phyloP scores from a whole-genome alignment of 345 rosid genomes.

The Arabidopsis suecica region DNA sequence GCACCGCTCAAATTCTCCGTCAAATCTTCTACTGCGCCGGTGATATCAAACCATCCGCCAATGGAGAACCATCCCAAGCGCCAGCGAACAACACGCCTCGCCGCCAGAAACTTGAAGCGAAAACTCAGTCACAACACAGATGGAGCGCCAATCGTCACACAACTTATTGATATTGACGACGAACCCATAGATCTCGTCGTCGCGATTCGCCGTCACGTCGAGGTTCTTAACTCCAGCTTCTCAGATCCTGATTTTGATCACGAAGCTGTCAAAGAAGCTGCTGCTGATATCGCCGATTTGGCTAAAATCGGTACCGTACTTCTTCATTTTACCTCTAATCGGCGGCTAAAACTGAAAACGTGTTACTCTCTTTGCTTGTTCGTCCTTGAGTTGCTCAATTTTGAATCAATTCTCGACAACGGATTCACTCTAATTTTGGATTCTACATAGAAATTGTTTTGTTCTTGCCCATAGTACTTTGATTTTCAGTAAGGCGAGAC shows the following conservation, averaged over 20 bases:
- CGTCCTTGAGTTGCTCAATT: background rate
- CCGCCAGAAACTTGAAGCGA: slow-evolving; percentile 58
- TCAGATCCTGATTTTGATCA: slow-evolving; percentile 54
- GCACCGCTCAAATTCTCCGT: background rate
- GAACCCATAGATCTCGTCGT: slow-evolving; percentile 43
- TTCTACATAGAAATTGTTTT: background rate
- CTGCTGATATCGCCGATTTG: slow-evolving; percentile 51
- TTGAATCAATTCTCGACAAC: background rate
- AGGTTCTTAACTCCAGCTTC: slow-evolving; percentile 52
- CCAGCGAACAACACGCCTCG: slow-evolving; percentile 40
- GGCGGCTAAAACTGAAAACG: background rate
- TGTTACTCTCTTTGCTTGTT: background rate
- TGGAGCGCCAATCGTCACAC: slow-evolving; percentile 27
- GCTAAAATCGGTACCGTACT: slow-evolving; percentile 58
- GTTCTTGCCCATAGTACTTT: background rate
- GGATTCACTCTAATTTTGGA: background rate
- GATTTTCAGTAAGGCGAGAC: background rate
- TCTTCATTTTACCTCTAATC: background rate
- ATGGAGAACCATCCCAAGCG: slow-evolving; percentile 54
- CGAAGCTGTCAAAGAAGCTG: slow-evolving; percentile 55
- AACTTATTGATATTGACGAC: slow-evolving; percentile 12
- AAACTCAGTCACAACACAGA: slow-evolving; percentile 54
- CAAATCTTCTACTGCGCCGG: slow-evolving; percentile 2
- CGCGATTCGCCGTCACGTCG: slow-evolving; percentile 52
- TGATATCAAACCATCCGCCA: slow-evolving; percentile 6